Percentiles rank a stretch among this genome's conserved stretches.
Conservation (phyloP, 2,329 filamentous ascomycete genomes). For the Colletotrichum gloeosporioides region DNA sequence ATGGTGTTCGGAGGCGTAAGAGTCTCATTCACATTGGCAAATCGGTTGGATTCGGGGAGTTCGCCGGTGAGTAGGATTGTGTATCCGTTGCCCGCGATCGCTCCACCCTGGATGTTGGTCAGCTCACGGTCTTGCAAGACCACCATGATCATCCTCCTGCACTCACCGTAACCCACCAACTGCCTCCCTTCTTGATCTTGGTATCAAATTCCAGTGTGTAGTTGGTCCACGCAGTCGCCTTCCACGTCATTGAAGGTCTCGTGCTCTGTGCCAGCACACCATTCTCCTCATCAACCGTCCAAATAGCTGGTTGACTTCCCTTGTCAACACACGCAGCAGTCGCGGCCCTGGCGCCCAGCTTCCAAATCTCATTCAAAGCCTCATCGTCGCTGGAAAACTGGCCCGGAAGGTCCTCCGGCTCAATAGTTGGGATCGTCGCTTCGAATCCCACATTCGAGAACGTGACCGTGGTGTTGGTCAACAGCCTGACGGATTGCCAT, state of each 20-base stretch:
- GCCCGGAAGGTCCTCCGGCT: slow-evolving; percentile 30
- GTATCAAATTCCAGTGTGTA: slow-evolving; percentile 42
- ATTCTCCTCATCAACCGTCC: slow-evolving; percentile 34
- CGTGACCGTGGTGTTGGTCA: slow-evolving; percentile 35
- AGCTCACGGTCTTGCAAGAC: not conserved
- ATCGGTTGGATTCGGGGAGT: not conserved
- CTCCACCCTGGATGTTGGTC: not conserved
- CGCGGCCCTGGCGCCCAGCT: slow-evolving; percentile 38
- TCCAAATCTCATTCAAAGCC: slow-evolving; percentile 38
- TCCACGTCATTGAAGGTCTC: slow-evolving; percentile 30
- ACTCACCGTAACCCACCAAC: slow-evolving; percentile 40
- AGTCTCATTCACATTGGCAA: slow-evolving; percentile 36
- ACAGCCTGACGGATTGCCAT: slow-evolving; percentile 42
- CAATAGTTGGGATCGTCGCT: slow-evolving; percentile 29
- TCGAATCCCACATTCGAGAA: slow-evolving; percentile 36
- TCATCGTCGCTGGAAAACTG: slow-evolving; percentile 33
- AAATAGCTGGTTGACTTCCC: slow-evolving; percentile 38
- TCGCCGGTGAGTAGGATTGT: slow-evolving; percentile 14
- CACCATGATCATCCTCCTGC: not conserved
- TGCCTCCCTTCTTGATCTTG: slow-evolving; percentile 41
- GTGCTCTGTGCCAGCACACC: slow-evolving; percentile 40
- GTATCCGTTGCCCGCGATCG: slow-evolving; percentile 7
- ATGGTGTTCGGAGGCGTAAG: slow-evolving; percentile 39
- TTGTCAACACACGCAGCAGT: slow-evolving; percentile 40
- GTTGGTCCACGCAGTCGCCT: slow-evolving; percentile 29